Base-by-base conservation (phyloP, 257 asterid species). In the Lithospermum erythrorhizon region DNA sequence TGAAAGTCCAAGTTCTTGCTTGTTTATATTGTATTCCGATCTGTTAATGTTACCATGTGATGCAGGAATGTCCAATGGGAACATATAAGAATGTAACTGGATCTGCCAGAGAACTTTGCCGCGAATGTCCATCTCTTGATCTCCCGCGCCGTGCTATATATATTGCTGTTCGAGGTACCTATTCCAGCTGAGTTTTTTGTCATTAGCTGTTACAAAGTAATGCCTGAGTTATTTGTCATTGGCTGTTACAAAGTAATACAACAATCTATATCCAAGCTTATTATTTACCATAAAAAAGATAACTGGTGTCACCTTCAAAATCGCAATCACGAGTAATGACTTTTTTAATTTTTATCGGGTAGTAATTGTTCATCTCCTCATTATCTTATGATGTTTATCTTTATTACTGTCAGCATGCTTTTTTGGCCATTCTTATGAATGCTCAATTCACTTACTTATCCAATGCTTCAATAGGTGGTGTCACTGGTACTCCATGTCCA, bases 21-120 rank as follows among this genome's bases (percentile, higher is more conserved):
- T 56, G n/a, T 11, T 22, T 24, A 23, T n/a, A 53, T 22, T 20
- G 59, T 22, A 16, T 30, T 56, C 27, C 14, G 10, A 56, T 53
- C 15, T 53, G 15, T 19, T n/a, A 18, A n/a, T n/a, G 13, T 53
- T 22, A 3, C 62, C 57, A 67, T 35, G 55, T 69, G 65, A 62
- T 68, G 69, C 86, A 89, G 96, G 96, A 89, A 77, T 89, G 96
- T 76, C 96, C 96, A 23, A 71, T 86, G 68, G 96, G 96, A 69
- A 86, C 95, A 23, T 89, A 77, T 71, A 89, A 89, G 80, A 86
- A 89, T 70, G 73, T 55, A 67, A 86, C 82, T 24, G 96, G 96
- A 55, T 86, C 96, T 66, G 75, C 75, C 70, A 62, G 66, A 68
- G 72, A 64, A 63, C 90, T 89, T 59, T 89, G 96, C 70, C 75